These are phyloP conservation scores for Pythium chondricola DNA, from an alignment of 352 stramenopile genomes.

Conservation along the genomic window DNA sequence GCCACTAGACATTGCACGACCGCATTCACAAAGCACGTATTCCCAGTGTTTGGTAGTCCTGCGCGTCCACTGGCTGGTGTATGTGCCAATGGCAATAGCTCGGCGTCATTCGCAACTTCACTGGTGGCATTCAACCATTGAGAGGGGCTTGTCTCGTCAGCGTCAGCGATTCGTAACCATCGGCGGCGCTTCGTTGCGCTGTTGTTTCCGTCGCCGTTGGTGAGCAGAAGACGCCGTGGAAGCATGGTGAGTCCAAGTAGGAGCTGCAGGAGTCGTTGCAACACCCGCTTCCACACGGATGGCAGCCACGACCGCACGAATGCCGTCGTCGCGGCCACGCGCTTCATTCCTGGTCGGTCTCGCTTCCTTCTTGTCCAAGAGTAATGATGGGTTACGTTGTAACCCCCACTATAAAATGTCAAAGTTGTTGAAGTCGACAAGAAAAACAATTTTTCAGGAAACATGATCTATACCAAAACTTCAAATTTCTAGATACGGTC, in stretches of 20 bases:
- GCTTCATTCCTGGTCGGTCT: conserved; percentile 7
- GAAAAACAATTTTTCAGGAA: too few relatives aligned
- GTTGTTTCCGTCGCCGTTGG: background rate
- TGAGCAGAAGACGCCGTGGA: conserved; percentile 14
- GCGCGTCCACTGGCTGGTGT: conserved; percentile 7
- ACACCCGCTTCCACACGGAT: conserved; percentile 25
- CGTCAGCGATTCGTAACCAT: background rate
- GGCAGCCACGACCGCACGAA: conserved; percentile 25
- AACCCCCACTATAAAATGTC: background rate
- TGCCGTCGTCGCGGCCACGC: conserved; percentile 12
- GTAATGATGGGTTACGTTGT: background rate
- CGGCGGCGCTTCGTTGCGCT: too few relatives aligned
- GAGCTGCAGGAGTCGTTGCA: conserved; percentile 28
- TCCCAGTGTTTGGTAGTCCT: conserved; percentile 59
- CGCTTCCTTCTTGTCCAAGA: background rate
- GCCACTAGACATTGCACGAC: conserved; percentile 56
- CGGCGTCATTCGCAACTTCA: background rate
- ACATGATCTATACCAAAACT: too few relatives aligned
- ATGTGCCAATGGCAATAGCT: background rate
- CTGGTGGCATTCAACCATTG: conserved; percentile 1
- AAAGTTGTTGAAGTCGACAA: too few relatives aligned
- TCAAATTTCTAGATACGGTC: too few relatives aligned
- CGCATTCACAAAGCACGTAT: conserved; percentile 76
- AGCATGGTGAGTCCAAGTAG: conserved; percentile 20
- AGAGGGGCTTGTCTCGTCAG: too few relatives aligned